Evolutionary conservation across 192 early-diverging fungal species (phyloP).

Genomic region (Linnemannia hyalina): DNA sequence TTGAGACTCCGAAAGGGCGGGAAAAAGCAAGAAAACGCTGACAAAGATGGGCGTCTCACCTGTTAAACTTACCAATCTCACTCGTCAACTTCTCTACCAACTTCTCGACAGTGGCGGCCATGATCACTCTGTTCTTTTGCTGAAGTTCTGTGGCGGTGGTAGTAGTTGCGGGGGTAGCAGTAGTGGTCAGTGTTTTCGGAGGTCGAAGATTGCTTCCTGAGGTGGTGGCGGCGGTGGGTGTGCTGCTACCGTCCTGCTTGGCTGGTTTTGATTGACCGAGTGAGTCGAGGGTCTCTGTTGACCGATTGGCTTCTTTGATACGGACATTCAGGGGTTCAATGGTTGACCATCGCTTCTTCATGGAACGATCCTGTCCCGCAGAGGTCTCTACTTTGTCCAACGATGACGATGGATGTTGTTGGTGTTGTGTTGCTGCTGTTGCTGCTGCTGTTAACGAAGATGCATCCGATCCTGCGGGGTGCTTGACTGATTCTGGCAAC

Average conservation of each 20-base stretch:
- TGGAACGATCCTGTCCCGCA: conserved; percentile 4
- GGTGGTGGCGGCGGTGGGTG: too few relatives aligned
- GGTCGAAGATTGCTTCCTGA: neutral
- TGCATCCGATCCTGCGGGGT: neutral
- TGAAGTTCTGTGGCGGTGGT: neutral
- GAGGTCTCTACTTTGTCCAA: neutral
- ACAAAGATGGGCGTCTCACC: neutral
- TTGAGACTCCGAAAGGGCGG: neutral
- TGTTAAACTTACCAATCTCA: conserved; percentile 55
- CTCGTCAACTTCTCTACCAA: conserved; percentile 67
- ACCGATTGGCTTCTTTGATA: conserved; percentile 1
- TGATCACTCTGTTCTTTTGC: conserved; percentile 39
- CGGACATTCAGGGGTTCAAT: conserved; percentile 4
- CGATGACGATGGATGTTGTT: conserved; percentile 1
- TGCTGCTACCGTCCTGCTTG: neutral
- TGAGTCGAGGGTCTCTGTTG: neutral
- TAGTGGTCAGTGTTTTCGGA: neutral
- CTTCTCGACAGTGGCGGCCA: conserved; percentile 71
- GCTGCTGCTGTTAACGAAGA: neutral
- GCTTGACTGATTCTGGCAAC: neutral
- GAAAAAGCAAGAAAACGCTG: neutral
- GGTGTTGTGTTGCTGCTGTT: neutral
- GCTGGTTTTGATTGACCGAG: neutral
- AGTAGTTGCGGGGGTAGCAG: neutral
- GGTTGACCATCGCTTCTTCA: conserved; percentile 21